phyloP scores from a whole-genome alignment of 2,329 filamentous ascomycete genomes.

The Aspergillus fumigatus region DNA sequence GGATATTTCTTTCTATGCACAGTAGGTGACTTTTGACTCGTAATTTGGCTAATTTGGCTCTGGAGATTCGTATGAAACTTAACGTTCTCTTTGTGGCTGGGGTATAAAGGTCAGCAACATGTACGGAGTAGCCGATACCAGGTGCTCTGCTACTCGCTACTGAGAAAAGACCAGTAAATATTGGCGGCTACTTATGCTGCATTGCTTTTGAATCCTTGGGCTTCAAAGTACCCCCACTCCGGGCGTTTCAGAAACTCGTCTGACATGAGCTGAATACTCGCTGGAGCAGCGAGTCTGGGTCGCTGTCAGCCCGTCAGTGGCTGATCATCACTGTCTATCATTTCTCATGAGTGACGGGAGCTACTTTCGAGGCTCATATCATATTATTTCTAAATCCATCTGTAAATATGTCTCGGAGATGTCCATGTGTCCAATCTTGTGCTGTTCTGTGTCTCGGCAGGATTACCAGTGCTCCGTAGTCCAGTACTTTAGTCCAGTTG shows the following conservation, averaged over 20 bases:
- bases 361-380: not conserved
- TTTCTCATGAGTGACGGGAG: not conserved
- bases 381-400: not conserved
- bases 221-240: constrained; percentile 12
- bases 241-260: constrained; percentile 15
- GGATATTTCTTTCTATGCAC: not conserved
- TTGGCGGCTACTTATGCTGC: constrained; percentile 9
- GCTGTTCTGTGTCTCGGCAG: too few relatives aligned
- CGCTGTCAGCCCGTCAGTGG: too few relatives aligned
- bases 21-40: not conserved
- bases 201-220: constrained; percentile 1
- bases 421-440: not conserved
- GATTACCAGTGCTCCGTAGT: too few relatives aligned
- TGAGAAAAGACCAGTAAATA: not conserved
- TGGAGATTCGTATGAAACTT: not conserved
- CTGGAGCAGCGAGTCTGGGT: too few relatives aligned
- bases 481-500: too few relatives aligned
- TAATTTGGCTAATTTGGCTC: not conserved
- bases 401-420: not conserved
- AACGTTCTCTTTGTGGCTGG: not conserved
- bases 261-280: constrained; percentile 1
- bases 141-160: too few relatives aligned
- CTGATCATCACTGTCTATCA: too few relatives aligned
- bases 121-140: not conserved
- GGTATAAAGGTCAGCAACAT: not conserved